phyloP scores from a whole-genome alignment of 2,329 filamentous ascomycete genomes.

The Amylocarpus encephaloides region DNA sequence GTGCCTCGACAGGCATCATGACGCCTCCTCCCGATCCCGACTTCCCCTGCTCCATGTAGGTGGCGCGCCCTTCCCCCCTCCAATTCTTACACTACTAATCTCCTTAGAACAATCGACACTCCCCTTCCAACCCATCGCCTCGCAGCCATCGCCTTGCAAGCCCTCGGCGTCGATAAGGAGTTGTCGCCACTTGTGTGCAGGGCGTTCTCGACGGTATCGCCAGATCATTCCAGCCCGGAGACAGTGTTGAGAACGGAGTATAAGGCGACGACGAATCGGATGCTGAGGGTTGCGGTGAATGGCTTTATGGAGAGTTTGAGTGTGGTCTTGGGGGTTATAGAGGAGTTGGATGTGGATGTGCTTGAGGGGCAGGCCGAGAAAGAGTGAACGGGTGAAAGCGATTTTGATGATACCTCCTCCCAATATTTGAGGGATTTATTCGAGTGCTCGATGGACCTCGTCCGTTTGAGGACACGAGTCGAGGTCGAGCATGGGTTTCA shows the following conservation, averaged over 20 bases:
- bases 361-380: constrained; percentile 42
- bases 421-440: too few relatives aligned
- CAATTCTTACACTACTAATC: not conserved
- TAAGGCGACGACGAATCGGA: constrained; percentile 84
- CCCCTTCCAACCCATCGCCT: constrained; percentile 78
- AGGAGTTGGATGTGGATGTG: constrained; percentile 81
- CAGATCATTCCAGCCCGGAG: constrained; percentile 32
- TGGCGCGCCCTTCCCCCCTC: constrained; percentile 22
- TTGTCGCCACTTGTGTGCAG: constrained; percentile 78
- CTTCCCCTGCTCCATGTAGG: constrained; percentile 61
- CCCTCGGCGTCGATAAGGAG: constrained; percentile 81
- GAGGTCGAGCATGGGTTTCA: too few relatives aligned
- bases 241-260: constrained; percentile 69
- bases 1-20: constrained; percentile 12
- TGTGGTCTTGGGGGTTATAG: constrained; percentile 83
- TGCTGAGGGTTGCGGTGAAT: constrained; percentile 93
- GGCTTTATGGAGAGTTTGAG: constrained; percentile 89
- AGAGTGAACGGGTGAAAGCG: constrained; percentile 6
- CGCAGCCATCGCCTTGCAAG: constrained; percentile 66
- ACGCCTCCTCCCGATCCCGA: constrained; percentile 34
- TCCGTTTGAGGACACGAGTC: too few relatives aligned
- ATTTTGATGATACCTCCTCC: not conserved
- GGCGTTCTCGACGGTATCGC: constrained; percentile 51
- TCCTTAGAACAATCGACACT: constrained; percentile 25
- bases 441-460: too few relatives aligned